A percentile compares a stretch with the other conserved stretches of the same genome.
These are phyloP conservation scores for Cladosporium cucumerinum DNA, from an alignment of 2,329 filamentous ascomycete genomes.

Conservation along the genomic window DNA sequence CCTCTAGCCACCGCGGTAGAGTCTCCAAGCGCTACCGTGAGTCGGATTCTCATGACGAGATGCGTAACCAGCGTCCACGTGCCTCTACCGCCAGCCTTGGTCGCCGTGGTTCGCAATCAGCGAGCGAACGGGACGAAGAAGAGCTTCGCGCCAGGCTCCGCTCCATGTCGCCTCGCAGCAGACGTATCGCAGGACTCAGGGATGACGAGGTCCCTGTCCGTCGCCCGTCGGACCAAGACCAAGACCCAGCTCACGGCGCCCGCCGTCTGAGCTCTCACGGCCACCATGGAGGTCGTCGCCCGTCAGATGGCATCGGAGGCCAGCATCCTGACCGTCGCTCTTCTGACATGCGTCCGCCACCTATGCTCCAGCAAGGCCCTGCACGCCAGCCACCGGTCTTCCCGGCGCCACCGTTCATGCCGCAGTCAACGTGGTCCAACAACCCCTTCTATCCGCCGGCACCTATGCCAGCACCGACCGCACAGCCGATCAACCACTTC, in stretches of 20 bases:
- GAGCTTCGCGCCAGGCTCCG: neutral
- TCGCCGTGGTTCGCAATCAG: neutral
- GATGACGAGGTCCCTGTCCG: neutral
- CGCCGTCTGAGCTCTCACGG: neutral
- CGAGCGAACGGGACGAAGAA: neutral
- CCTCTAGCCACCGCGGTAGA: neutral
- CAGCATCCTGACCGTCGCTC: neutral
- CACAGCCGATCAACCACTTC: slow-evolving; percentile 8
- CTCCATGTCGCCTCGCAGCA: slow-evolving; percentile 1
- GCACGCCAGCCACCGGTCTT: neutral
- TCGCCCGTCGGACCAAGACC: neutral
- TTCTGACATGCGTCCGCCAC: neutral
- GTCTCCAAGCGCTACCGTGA: neutral
- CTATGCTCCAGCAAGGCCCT: neutral
- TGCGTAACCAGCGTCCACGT: neutral
- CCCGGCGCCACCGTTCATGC: neutral
- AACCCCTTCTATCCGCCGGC: neutral
- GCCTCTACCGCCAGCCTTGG: neutral
- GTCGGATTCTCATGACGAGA: neutral
- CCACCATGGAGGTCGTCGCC: neutral
- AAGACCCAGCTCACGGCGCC: neutral
- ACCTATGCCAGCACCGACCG: neutral
- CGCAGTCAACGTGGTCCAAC: neutral
- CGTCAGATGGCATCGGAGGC: neutral
- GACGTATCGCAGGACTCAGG: neutral